Evolutionary conservation across 306 rosid species (phyloP).

Genomic region (Cucurbita ficifolia): DNA sequence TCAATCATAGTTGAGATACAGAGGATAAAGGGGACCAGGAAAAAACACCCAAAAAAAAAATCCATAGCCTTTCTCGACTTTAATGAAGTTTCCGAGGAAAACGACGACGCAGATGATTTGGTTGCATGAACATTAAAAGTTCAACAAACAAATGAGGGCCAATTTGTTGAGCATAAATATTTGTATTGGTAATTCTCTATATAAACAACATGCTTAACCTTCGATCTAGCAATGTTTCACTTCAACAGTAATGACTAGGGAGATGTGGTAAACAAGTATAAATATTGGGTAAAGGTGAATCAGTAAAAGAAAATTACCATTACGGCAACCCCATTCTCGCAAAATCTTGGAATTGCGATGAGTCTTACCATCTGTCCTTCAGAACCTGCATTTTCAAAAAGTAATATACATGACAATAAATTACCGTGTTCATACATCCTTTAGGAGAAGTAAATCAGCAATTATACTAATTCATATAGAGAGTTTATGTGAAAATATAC

Average conservation of each 20-base stretch:
- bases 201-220: neutral
- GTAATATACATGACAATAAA: neutral
- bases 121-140: neutral
- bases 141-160: neutral
- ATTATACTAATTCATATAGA: neutral
- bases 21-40: neutral
- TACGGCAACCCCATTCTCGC: conserved; percentile 71
- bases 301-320: conserved; percentile 38
- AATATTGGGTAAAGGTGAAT: neutral
- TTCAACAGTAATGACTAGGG: neutral
- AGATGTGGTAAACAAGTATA: neutral
- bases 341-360: conserved; percentile 66
- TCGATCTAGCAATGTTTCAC: neutral
- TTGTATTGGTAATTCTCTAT: neutral
- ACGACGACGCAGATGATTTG: neutral
- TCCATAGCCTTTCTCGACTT: neutral
- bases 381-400: conserved; percentile 38
- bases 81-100: neutral
- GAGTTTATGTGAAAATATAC: conserved; percentile 28
- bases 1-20: neutral
- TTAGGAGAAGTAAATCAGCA: neutral
- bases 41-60: neutral
- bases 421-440: neutral
- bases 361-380: conserved; percentile 89
- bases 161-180: neutral